Evolutionary conservation across 1,284 basidiomycete genomes (phyloP), one percentile per base, ranked within the genome.

Genomic region (Ganoderma meredithae): DNA sequence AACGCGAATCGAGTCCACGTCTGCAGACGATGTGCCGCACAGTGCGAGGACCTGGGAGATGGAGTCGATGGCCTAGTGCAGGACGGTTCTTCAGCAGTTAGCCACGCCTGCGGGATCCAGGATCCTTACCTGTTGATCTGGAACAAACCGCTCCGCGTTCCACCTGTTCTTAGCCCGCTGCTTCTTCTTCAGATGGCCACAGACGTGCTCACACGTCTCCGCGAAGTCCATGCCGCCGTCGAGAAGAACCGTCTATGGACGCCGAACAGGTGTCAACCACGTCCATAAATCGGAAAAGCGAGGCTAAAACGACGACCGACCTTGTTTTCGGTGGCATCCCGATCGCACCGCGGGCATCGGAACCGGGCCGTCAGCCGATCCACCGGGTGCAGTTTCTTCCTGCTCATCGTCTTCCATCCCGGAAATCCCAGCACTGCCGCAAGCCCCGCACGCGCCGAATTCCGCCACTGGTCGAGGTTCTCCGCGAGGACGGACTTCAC

Each of bases 291-390:
- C 3, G 33, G 12, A 6, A 22, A 59, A 10, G n/a, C 44, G 4
- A 19, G 8, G n/a, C 22, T 19, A 40, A 25, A 31, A 7, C 19
- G 17, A 40, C 22, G 39, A 4, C 58, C 2, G 3, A 44, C 60
- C 25, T 62, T 66, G 27, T 58, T 66, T 10, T 43, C 60, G 10
- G 17, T n/a, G 1, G 52, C 27, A 25, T 39, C 52, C 44, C 55
- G 63, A 44, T 72, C 64, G 72, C 91, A 93, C 58, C 74, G 73
- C 66, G 75, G 83, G 74, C 91, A 93, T 33, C 79, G 75, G 76
- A 90, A 92, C 31, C 86, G 79, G 0, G 89, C 88, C 7, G 85
- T 88, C 15, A 88, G 67, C 59, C 88, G 82, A 52, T 89, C 83
- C 17, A 84, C 83, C 0, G 89, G 90, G 76, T 88, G 86, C 8